These are phyloP conservation scores for Ceratobasidium sp. DNA, from an alignment of 1,284 basidiomycete genomes.

Conservation along the genomic window DNA sequence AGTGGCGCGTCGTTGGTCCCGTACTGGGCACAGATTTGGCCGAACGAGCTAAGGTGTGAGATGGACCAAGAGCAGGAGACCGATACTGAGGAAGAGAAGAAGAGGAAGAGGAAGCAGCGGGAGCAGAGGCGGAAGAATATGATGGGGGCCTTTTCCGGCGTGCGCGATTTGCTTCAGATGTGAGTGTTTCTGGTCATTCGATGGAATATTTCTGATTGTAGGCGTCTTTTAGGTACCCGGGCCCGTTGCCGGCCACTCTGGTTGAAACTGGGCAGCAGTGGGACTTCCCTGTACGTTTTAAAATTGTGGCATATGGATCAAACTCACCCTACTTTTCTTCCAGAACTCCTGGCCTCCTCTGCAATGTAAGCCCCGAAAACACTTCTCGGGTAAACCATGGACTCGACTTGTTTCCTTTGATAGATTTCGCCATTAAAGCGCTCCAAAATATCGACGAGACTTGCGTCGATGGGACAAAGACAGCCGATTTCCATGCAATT, in stretches of 20 bases:
- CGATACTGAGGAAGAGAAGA: too few relatives aligned
- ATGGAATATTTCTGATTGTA: not conserved
- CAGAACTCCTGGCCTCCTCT: constrained; percentile 78
- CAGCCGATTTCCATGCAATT: not conserved
- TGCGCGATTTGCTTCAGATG: constrained; percentile 71
- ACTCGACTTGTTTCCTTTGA: not conserved
- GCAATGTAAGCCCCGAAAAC: constrained; percentile 57
- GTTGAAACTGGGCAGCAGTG: constrained; percentile 83
- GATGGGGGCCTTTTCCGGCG: constrained; percentile 75
- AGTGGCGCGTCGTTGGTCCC: constrained; percentile 85
- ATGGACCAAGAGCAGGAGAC: constrained; percentile 61
- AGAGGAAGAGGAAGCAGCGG: too few relatives aligned
- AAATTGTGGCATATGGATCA: constrained; percentile 19
- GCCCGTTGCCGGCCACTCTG: constrained; percentile 79
- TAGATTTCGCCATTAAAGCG: constrained; percentile 79
- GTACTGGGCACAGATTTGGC: constrained; percentile 87
- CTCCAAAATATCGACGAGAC: constrained; percentile 77
- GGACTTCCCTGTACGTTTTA: constrained; percentile 56
- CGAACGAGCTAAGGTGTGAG: constrained; percentile 66
- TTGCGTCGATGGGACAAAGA: constrained; percentile 26
- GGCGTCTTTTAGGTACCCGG: constrained; percentile 72
- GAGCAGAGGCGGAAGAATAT: too few relatives aligned
- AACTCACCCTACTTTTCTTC: not conserved
- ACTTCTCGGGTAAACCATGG: not conserved
- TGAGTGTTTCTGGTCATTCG: not conserved